Base-by-base conservation (phyloP, 2,329 filamentous ascomycete genomes). In the Penicillium sp. region DNA sequence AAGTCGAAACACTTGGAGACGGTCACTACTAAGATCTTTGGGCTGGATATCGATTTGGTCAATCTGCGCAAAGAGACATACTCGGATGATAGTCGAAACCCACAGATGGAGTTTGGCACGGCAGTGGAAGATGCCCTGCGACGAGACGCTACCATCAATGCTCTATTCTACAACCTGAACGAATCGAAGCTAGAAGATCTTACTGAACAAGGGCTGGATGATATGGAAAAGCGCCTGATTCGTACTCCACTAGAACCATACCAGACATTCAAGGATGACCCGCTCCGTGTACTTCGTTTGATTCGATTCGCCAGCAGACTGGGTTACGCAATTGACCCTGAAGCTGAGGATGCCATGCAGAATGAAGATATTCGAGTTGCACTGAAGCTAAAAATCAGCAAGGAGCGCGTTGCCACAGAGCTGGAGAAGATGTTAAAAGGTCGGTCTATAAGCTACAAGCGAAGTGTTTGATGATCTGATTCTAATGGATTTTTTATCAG, bases 1-100 rank as follows among this genome's bases (percentile, higher is more conserved):
- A 97, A 96, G 77, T 96, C 92, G 21, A 98, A 98, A 77, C 91
- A 98, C 71, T 84, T 98, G 14, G 93, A 96, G 75, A 98, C 93
- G 0, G 90, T 91, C 49, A 96, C 91, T 10, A 91, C 90, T 24
- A 89, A 83, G 63, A 87, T 98, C 56, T 87, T 96, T 68, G 91
- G 90, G 1, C 82, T 96, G 49, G 93, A 98, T 69, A 84, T 97
- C 48, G 93, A 99, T 71, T 87, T 99, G 69, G 95, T 99, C 66
- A 99, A 98, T 71, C 79, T 98, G 47, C 85, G 93, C 46, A 96
- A 92, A 71, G 95, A 98, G 77, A 93, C 89, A 0, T 98, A 98
- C 67, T 84, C 87, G 1, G 88, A 91, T n/a, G 87, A 95, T 58
- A 96, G 90, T 69, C 86, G 95, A 35, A 96, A 96, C 67, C 93